Percentiles rank a stretch among this genome's conserved stretches.
These are phyloP conservation scores for Lithospermum erythrorhizon DNA, from an alignment of 257 asterid genomes.

Conservation along the genomic window DNA sequence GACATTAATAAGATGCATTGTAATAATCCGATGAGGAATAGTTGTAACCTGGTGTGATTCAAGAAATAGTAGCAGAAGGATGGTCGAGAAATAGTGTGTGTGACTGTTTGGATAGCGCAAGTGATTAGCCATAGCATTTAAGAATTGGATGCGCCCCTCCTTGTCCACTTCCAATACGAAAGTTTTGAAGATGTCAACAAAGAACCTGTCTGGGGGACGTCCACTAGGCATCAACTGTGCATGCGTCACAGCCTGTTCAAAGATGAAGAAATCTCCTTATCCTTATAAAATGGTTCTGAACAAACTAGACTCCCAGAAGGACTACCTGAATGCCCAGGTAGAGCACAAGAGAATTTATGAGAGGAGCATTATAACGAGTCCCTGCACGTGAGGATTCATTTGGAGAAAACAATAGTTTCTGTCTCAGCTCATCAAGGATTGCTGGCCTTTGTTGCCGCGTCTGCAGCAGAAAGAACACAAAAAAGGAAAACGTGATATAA, in stretches of 20 bases:
- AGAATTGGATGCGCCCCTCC: constrained; percentile 92
- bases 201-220: constrained; percentile 35
- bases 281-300: no score
- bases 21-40: no score
- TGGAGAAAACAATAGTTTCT: constrained; percentile 69
- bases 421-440: constrained; percentile 71
- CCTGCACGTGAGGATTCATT: constrained; percentile 67
- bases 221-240: constrained; percentile 55
- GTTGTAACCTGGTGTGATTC: constrained; percentile 86
- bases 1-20: no score
- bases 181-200: constrained; percentile 68
- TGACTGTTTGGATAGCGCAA: constrained; percentile 94
- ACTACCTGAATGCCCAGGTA: constrained; percentile 85
- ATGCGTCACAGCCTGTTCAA: constrained; percentile 53
- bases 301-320: no score
- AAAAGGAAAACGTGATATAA: no score
- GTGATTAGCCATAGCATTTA: constrained; percentile 96
- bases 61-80: constrained; percentile 69
- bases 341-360: constrained; percentile 86
- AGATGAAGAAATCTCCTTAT: no score
- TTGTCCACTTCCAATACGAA: constrained; percentile 77
- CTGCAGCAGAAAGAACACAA: constrained; percentile 24
- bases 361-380: constrained; percentile 84
- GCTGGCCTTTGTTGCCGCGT: constrained; percentile 73
- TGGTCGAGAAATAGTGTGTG: constrained; percentile 89